phyloP scores from a whole-genome alignment of 2,329 filamentous ascomycete species.

The Ceratocystis huliohia region DNA sequence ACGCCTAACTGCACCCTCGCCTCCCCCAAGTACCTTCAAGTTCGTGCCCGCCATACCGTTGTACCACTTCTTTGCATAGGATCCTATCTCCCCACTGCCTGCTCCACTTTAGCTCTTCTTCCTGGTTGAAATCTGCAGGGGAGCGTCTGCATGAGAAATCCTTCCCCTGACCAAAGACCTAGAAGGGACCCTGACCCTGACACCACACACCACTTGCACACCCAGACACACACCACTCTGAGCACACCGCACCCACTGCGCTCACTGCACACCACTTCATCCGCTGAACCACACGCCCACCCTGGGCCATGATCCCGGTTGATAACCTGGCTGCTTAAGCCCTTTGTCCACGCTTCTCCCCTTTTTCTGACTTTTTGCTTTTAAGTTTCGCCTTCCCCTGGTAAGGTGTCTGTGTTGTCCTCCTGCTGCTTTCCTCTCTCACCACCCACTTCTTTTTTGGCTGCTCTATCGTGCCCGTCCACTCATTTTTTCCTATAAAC shows the following conservation, averaged over 20 bases:
- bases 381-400: slow-evolving; percentile 20
- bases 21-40: too few relatives aligned
- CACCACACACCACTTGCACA: background rate
- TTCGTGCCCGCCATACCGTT: background rate
- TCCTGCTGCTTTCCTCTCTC: slow-evolving; percentile 12
- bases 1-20: background rate
- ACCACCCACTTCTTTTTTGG: slow-evolving; percentile 4
- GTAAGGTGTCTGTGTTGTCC: slow-evolving; percentile 11
- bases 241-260: too few relatives aligned
- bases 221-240: too few relatives aligned
- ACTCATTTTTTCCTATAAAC: slow-evolving; percentile 17
- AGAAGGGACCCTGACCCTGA: background rate
- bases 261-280: background rate
- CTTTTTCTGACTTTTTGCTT: slow-evolving; percentile 13
- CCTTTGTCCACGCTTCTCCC: background rate
- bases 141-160: background rate
- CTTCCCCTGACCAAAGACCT: background rate
- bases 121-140: background rate
- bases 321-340: background rate
- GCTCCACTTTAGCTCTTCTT: background rate
- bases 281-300: background rate
- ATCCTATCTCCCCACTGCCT: background rate
- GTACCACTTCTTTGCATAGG: background rate
- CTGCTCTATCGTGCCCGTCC: slow-evolving; percentile 16
- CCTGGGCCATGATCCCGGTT: slow-evolving; percentile 1